phyloP scores from a whole-genome alignment of 2,329 filamentous ascomycete species.

The Epichloe elymi region DNA sequence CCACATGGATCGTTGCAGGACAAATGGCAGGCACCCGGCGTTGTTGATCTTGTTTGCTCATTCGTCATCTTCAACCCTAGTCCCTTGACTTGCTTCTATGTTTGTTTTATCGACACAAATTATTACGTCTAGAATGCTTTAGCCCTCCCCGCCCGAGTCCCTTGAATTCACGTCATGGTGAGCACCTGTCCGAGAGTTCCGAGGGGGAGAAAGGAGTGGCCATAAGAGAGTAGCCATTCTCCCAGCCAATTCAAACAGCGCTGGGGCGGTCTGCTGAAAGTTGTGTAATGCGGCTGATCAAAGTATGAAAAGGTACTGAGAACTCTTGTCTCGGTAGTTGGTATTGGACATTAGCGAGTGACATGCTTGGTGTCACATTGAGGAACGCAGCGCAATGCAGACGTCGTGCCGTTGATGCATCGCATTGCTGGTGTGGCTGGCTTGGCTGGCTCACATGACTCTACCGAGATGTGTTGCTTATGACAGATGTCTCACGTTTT shows the following conservation, averaged over 20 bases:
- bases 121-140: not conserved
- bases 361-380: not conserved
- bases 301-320: not conserved
- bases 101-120: not conserved
- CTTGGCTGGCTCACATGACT: conserved; percentile 3
- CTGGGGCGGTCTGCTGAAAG: too few species aligned
- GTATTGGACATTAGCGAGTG: not conserved
- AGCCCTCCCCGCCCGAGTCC: not conserved
- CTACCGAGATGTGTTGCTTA: not conserved
- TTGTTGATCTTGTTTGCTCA: too few species aligned
- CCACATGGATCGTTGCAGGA: too few species aligned
- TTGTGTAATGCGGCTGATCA: too few species aligned
- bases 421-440: not conserved
- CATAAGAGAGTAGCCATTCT: too few species aligned
- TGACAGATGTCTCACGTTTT: not conserved
- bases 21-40: too few species aligned
- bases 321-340: not conserved
- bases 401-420: not conserved
- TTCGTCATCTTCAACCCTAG: too few species aligned
- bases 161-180: not conserved
- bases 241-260: too few species aligned
- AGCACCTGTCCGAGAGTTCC: not conserved
- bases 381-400: not conserved
- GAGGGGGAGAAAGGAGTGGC: not conserved
- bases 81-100: not conserved